Evolutionary conservation across 179 eudicot genomes (phyloP).

Genomic region (Heliamphora pulchella): DNA sequence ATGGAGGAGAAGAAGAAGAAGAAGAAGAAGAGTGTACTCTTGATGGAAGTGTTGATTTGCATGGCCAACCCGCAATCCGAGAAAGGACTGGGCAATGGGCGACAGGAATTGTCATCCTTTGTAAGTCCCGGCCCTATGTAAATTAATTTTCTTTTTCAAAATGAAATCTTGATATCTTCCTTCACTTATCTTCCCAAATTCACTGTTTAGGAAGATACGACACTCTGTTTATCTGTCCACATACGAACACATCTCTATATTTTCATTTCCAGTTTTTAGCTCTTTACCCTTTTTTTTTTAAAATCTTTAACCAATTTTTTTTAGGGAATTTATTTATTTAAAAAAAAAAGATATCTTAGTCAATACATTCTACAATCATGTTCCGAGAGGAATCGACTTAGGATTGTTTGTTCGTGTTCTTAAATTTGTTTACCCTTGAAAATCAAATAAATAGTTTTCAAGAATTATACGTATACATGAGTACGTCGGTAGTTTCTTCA

Average conservation of each 20-base stretch:
- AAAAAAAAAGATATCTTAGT: not conserved
- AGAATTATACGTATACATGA: no score
- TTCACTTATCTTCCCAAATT: constrained; percentile 10
- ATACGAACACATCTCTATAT: not conserved
- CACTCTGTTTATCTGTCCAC: not conserved
- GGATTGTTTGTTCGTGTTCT: no score
- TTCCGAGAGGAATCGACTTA: no score
- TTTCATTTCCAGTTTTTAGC: not conserved
- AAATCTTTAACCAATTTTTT: not conserved
- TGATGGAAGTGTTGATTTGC: constrained; percentile 47
- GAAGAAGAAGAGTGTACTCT: constrained; percentile 31
- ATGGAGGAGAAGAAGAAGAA: constrained; percentile 18
- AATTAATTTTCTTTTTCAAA: not conserved
- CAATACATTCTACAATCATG: not conserved
- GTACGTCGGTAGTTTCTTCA: no score
- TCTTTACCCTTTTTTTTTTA: not conserved
- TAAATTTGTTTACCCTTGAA: no score
- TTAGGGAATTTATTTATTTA: not conserved
- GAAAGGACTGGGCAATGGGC: constrained; percentile 43
- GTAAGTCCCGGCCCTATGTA: constrained; percentile 21
- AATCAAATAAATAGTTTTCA: no score
- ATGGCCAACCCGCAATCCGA: constrained; percentile 43
- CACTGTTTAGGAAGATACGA: not conserved
- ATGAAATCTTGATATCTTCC: not conserved
- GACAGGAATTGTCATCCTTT: constrained; percentile 44